Percentiles rank a stretch among this genome's conserved stretches.
Conservation (phyloP, 306 rosid genomes). For the Rosa multiflora region DNA sequence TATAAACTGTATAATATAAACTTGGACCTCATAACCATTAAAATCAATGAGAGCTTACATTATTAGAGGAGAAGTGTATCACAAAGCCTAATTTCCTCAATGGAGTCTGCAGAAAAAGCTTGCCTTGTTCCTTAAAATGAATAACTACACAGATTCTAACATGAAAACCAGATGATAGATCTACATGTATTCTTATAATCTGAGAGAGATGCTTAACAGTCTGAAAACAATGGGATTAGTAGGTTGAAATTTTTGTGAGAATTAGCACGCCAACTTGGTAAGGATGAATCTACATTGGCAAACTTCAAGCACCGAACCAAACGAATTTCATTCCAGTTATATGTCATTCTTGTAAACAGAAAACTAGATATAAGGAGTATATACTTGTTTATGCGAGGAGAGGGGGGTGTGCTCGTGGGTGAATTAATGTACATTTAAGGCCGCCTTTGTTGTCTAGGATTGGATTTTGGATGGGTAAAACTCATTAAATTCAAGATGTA, state of each 20-base stretch:
- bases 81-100: background rate
- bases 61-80: no score
- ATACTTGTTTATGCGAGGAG: background rate
- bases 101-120: background rate
- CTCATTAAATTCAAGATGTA: background rate
- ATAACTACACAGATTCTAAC: background rate
- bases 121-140: background rate
- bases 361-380: background rate
- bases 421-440: background rate
- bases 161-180: background rate
- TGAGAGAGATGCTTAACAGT: no score
- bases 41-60: background rate
- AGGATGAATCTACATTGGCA: background rate
- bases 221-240: no score
- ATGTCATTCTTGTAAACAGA: background rate
- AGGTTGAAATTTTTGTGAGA: background rate
- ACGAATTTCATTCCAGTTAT: background rate
- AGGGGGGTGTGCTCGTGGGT: background rate
- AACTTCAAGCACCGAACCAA: constrained; percentile 1
- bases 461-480: background rate
- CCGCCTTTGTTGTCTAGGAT: background rate
- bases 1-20: no score
- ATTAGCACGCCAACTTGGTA: background rate
- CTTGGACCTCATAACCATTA: no score
- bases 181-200: background rate